Base-by-base conservation (phyloP, 805 yeast species). In the Candida piceae region DNA sequence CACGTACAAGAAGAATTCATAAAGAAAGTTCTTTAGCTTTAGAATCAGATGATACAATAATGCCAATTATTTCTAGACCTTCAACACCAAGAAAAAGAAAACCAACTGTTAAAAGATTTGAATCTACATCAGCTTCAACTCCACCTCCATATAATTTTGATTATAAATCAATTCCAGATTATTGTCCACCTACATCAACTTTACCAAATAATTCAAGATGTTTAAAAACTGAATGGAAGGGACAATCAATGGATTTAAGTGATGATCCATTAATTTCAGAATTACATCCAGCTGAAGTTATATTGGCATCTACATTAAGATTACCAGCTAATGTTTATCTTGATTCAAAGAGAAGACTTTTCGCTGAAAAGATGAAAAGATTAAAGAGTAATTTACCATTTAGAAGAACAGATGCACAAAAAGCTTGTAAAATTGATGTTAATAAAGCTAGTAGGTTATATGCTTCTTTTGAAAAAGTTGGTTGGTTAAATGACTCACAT, bases 391-490 rank as follows among this genome's bases (percentile, higher is more conserved):
- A 80, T 20, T 67, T 79, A 55, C 90, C 93, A 19, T 90, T 90
- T 64, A 80, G 96, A 64, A 80, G 97, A 64, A 93, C 97, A 0
- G 98, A 90, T 62, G 95, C 97, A 7, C 97, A 90, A 63, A 93
- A 93, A 67, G 96, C 97, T 5, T 90, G 97, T 60, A 77, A 95
- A 46, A 89, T 93, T 48, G 97, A 93, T 61, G 97, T 90, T 31
- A 93, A 93, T 62, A 93, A 93, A 62, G 97, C 97, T 2, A 82
- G 94, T 33, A 74, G 96, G 48, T 67, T 90, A 38, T 90, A 76
- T 65, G 94, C 90, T 19, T 87, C 96, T 16, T 93, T 78, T 56
- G 95, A 90, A 59, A 78, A 76, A 58, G 90, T 84, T 31, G 97
- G 97, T 29, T 86, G 97, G 90, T 77, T 90, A 46, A 73, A 84